These are phyloP conservation scores for Apophysomyces sp. DNA, from an alignment of 371 early-diverging fungal species.

Conservation along the genomic window DNA sequence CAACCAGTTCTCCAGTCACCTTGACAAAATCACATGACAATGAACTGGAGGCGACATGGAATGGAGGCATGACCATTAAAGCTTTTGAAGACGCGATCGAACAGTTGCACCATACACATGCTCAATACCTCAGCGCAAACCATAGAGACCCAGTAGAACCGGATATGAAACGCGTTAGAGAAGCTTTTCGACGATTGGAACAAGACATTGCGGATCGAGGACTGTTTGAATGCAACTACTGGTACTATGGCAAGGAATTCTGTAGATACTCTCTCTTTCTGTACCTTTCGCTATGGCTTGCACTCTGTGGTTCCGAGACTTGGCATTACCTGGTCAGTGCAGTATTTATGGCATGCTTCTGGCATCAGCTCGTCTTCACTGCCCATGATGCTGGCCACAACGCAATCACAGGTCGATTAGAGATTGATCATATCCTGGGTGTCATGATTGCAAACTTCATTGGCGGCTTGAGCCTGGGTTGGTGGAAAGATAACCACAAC, in stretches of 20 bases:
- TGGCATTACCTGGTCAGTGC: conserved; percentile 65
- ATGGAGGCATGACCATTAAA: conserved; percentile 29
- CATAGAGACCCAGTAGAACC: conserved; percentile 16
- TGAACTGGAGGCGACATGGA: conserved; percentile 22
- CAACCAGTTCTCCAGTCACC: not conserved
- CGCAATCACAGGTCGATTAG: conserved; percentile 76
- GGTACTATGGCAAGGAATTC: conserved; percentile 74
- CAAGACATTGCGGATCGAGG: conserved; percentile 58
- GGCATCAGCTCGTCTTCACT: conserved; percentile 93
- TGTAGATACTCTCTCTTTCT: conserved; percentile 66
- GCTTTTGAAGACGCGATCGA: conserved; percentile 36
- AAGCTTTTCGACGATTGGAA: conserved; percentile 68
- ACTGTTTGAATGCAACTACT: conserved; percentile 74
- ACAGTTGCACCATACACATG: conserved; percentile 25
- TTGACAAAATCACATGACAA: not conserved
- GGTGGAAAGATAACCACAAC: conserved; percentile 97
- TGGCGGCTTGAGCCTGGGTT: conserved; percentile 90
- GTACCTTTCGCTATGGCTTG: conserved; percentile 60
- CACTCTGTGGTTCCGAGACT: conserved; percentile 59
- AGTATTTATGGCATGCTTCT: conserved; percentile 68
- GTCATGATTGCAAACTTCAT: conserved; percentile 77
- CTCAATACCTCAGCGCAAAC: conserved; percentile 13
- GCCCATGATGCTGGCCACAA: conserved; percentile 96
- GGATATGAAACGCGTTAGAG: conserved; percentile 47
- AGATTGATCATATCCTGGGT: conserved; percentile 81